A percentile compares a stretch with the other conserved stretches of the same genome.
Evolutionary conservation across 805 yeast species (phyloP).

Genomic region (Saccharomyces paradoxus): DNA sequence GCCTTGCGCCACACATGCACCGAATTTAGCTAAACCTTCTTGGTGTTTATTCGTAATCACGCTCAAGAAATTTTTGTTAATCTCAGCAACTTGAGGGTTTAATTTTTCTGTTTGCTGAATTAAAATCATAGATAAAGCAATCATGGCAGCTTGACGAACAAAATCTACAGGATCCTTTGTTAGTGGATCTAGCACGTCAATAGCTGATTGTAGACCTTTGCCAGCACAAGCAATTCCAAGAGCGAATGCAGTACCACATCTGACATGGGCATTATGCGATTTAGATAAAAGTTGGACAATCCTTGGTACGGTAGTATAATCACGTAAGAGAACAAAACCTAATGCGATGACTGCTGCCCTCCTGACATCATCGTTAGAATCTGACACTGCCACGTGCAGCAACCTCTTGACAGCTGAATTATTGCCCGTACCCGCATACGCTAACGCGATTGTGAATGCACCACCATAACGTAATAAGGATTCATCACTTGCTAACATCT

Average conservation of each 20-base stretch:
- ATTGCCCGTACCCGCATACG: conserved; percentile 94
- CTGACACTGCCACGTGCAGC: conserved; percentile 91
- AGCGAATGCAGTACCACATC: conserved; percentile 97
- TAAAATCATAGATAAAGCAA: conserved; percentile 84
- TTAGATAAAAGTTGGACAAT: conserved; percentile 88
- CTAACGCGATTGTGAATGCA: conserved; percentile 86
- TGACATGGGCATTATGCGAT: conserved; percentile 94
- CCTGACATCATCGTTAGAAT: conserved; percentile 92
- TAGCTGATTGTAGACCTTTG: conserved; percentile 76
- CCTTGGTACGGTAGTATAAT: conserved; percentile 88
- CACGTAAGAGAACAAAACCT: conserved; percentile 86
- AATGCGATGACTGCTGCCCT: conserved; percentile 89
- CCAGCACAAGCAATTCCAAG: conserved; percentile 97
- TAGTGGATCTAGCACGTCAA: conserved; percentile 87
- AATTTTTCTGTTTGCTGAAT: conserved; percentile 81
- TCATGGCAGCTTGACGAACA: conserved; percentile 95
- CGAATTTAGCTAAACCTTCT: conserved; percentile 94
- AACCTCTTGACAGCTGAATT: conserved; percentile 78
- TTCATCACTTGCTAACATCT: conserved; percentile 64
- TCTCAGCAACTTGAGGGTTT: conserved; percentile 68
- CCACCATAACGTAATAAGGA: conserved; percentile 92
- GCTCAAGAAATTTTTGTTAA: conserved; percentile 65
- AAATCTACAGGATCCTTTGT: conserved; percentile 91
- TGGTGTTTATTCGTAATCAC: conserved; percentile 84
- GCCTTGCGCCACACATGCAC: conserved; percentile 95